Evolutionary conservation across 768 basidiomycete species (phyloP).

Genomic region (Fibroporia radiculosa): DNA sequence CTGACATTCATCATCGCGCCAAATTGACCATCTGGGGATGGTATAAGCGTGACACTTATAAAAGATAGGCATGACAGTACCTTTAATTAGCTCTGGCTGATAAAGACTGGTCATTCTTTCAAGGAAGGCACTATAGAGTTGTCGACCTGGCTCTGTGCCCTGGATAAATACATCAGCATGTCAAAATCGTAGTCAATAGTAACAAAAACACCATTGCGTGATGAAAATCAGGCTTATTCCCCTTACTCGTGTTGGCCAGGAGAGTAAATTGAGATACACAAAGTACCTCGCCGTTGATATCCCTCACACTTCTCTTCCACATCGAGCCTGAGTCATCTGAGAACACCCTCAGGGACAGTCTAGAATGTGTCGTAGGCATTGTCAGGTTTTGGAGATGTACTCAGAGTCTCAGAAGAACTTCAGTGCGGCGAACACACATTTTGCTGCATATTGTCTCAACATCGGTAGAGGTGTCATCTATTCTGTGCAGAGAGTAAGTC

Average conservation of each 20-base stretch:
- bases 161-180: slow-evolving; percentile 21
- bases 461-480: slow-evolving; percentile 80
- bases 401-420: neutral
- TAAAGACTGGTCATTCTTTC: slow-evolving; percentile 60
- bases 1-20: slow-evolving; percentile 95
- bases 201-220: slow-evolving; percentile 68
- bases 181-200: neutral
- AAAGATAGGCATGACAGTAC: too few species aligned
- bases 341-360: slow-evolving; percentile 56
- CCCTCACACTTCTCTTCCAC: slow-evolving; percentile 88
- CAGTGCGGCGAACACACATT: slow-evolving; percentile 44
- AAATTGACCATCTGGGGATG: slow-evolving; percentile 72
- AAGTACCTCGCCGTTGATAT: slow-evolving; percentile 83
- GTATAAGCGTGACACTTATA: slow-evolving; percentile 7
- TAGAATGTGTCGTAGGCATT: too few species aligned
- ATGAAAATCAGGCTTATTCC: slow-evolving; percentile 90
- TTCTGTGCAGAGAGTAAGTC: slow-evolving; percentile 22
- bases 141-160: slow-evolving; percentile 59
- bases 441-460: slow-evolving; percentile 70
- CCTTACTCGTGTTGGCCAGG: slow-evolving; percentile 79
- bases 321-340: slow-evolving; percentile 51
- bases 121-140: slow-evolving; percentile 68
- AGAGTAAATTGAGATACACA: slow-evolving; percentile 96
- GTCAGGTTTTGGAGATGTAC: neutral
- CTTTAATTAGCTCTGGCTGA: slow-evolving; percentile 71